Conservation (phyloP, 2,329 filamentous ascomycete species). For the Cladosporium sp. region DNA sequence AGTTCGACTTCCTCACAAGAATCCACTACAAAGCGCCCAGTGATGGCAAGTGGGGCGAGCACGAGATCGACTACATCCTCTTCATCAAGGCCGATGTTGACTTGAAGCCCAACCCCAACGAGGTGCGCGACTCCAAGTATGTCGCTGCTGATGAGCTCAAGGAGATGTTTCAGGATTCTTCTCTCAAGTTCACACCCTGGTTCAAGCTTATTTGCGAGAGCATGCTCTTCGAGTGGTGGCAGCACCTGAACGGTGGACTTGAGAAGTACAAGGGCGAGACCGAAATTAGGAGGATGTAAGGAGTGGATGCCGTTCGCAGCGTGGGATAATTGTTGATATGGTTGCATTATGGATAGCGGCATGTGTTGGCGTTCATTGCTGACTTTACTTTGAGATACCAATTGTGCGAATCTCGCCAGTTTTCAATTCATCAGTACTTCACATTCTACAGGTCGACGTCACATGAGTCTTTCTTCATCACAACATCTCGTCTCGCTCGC, state of each 20-base stretch:
- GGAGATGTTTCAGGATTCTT: conserved; percentile 75
- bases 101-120: conserved; percentile 76
- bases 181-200: conserved; percentile 90
- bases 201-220: conserved; percentile 98
- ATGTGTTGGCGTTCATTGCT: conserved; percentile 10
- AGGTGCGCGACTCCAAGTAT: conserved; percentile 80
- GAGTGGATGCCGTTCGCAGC: background rate
- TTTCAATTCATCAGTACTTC: conserved; percentile 3
- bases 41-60: conserved; percentile 97
- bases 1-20: conserved; percentile 89
- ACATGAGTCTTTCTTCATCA: no score
- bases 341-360: conserved; percentile 9
- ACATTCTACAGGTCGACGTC: background rate
- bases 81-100: conserved; percentile 96
- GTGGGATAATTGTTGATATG: background rate
- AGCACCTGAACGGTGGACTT: conserved; percentile 72
- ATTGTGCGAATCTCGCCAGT: conserved; percentile 10
- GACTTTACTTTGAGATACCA: conserved; percentile 13
- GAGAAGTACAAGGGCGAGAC: conserved; percentile 83
- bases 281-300: conserved; percentile 76
- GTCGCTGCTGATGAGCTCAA: conserved; percentile 79
- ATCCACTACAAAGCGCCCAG: conserved; percentile 98
- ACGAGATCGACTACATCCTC: conserved; percentile 98
- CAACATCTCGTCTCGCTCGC: no score
- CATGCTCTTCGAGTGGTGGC: conserved; percentile 98